These are phyloP conservation scores for Pueraria montana DNA, from an alignment of 306 rosid species.

Conservation along the genomic window DNA sequence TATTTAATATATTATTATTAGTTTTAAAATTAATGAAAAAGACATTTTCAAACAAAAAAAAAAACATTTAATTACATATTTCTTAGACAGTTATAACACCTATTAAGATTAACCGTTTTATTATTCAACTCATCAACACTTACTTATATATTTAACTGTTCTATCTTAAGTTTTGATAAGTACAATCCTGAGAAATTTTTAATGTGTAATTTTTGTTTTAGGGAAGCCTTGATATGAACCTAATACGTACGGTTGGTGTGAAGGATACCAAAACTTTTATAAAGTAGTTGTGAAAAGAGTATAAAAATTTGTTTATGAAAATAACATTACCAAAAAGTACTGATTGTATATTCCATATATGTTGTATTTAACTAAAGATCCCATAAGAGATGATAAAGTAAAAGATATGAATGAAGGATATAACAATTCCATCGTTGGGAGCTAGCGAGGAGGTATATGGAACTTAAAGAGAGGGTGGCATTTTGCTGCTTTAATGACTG, in stretches of 20 bases:
- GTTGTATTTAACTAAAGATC: not conserved
- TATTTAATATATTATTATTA: not conserved
- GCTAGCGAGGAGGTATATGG: slow-evolving; percentile 24
- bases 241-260: not conserved
- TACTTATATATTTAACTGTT: not conserved
- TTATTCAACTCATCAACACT: not conserved
- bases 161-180: not conserved
- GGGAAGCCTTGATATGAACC: not conserved
- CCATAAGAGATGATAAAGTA: not conserved
- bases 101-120: not conserved
- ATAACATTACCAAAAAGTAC: not conserved
- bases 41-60: not conserved
- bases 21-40: not conserved
- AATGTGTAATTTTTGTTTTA: too few species aligned
- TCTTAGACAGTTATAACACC: not conserved
- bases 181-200: not conserved
- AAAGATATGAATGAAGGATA: not conserved
- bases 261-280: too few species aligned
- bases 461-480: slow-evolving; percentile 2
- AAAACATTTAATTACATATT: not conserved
- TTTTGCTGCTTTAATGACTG: slow-evolving; percentile 22
- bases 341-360: not conserved
- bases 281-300: not conserved
- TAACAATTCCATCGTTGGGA: too few species aligned
- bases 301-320: not conserved